Base-by-base conservation (phyloP, 83 land plant species). In the Diphasiastrum complanatum region DNA sequence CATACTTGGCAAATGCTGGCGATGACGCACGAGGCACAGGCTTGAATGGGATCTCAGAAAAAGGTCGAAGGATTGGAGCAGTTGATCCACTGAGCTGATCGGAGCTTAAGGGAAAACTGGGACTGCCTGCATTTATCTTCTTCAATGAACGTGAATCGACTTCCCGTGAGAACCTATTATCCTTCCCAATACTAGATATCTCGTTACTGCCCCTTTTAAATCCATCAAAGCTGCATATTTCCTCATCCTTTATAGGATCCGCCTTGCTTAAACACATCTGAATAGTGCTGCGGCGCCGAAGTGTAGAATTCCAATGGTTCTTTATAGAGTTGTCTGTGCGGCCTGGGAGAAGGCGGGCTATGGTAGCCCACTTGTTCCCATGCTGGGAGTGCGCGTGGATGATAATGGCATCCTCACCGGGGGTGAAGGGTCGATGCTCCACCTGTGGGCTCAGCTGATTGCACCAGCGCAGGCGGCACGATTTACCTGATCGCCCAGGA, bases 401-500 rank as follows among this genome's bases (percentile, higher is more conserved):
- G 45, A 41, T 41, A 41, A 41, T 14, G 45, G 45, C 45, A 41
- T 41, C 45, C n/a, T 41, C 45, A 14, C n/a, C 45, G 45, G 45
- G n/a, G 45, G n/a, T 41, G 18, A 41, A 41, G 18, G 45, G 45
- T 14, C 45, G 45, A 41, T 41, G 45, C n/a, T 41, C 45, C n/a
- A 41, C 45, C 45, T 41, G 45, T 14, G 45, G 45, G 18, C 45
- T 41, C n/a, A 41, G 45, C 45, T 41, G 45, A 41, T 41, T 41
- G 45, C 45, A 41, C 45, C 45, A 41, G 12, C 45, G 45, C 45
- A 41, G 45, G n/a, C 45, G 12, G 45, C 45, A 41, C 45, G 45
- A 41, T 41, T 41, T 41, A 14, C 45, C 45, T 14, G 45, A 41
- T 41, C 45, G 45, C n/a, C 45, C 45, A 18, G 45, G 45, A 14